Conservation (phyloP, 352 stramenopile species). For the Globisporangium echinulatum region DNA sequence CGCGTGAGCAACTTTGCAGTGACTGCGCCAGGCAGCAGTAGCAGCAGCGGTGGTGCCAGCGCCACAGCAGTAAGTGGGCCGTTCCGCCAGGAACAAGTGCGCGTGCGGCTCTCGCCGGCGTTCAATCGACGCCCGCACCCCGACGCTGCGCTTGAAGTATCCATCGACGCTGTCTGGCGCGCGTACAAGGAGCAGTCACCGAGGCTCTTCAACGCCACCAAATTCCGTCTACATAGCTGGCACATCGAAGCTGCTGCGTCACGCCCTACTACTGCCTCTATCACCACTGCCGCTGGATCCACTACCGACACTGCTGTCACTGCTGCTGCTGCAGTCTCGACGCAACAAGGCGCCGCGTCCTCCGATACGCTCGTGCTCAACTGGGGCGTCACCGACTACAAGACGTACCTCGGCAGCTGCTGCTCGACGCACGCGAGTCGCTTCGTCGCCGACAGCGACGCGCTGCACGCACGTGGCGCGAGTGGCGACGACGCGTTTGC, state of each 20-base stretch:
- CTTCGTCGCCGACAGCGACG: constrained; percentile 30
- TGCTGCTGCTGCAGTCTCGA: neutral
- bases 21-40: neutral
- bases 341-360: neutral
- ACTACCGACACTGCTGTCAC: neutral
- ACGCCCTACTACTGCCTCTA: neutral
- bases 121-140: constrained; percentile 44
- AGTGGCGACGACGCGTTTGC: constrained; percentile 22
- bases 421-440: constrained; percentile 32
- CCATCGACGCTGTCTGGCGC: constrained; percentile 35
- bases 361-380: constrained; percentile 19
- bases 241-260: neutral
- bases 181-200: constrained; percentile 24
- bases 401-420: constrained; percentile 70
- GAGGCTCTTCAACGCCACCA: constrained; percentile 67
- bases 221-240: constrained; percentile 43
- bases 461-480: neutral
- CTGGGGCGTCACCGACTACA: constrained; percentile 68
- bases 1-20: constrained; percentile 19
- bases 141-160: constrained; percentile 26
- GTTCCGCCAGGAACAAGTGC: constrained; percentile 26
- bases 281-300: constrained; percentile 3
- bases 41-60: no score
- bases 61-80: no score
- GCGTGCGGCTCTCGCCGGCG: constrained; percentile 30